phyloP scores from a whole-genome alignment of 2,329 filamentous ascomycete species.

The Knufia fluminis region DNA sequence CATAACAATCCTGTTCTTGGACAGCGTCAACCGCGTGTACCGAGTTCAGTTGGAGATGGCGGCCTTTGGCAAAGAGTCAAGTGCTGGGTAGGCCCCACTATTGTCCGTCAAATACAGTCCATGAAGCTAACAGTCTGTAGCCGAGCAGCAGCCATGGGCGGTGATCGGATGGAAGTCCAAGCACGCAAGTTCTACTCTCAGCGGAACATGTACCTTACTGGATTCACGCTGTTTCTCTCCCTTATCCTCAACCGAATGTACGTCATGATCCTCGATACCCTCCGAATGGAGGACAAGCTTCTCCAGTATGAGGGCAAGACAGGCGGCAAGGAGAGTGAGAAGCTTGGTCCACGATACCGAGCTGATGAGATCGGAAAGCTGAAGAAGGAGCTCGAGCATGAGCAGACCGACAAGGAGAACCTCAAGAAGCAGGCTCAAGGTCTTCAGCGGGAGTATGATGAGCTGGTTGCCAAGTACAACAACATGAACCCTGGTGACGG shows the following conservation, averaged over 20 bases:
- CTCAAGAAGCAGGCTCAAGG: conserved; percentile 89
- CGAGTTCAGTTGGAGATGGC: conserved; percentile 85
- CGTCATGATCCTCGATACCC: conserved; percentile 87
- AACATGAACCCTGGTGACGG: conserved; percentile 34
- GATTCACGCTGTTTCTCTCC: conserved; percentile 97
- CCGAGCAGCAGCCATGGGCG: conserved; percentile 66
- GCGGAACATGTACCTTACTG: conserved; percentile 99
- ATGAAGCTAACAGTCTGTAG: conserved; percentile 10
- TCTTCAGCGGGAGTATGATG: conserved; percentile 74
- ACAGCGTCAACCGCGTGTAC: conserved; percentile 94
- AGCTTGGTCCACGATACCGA: conserved; percentile 62
- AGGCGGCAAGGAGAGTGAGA: conserved; percentile 59
- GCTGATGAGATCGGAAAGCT: conserved; percentile 71
- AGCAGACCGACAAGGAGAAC: conserved; percentile 73
- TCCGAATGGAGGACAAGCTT: conserved; percentile 85
- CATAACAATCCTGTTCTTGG: conserved; percentile 94
- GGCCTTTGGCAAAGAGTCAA: conserved; percentile 55
- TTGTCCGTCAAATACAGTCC: neutral
- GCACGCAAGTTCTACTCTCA: conserved; percentile 99
- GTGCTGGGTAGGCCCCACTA: conserved; percentile 40
- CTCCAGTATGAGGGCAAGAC: conserved; percentile 66
- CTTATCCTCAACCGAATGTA: conserved; percentile 97
- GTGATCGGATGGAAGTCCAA: conserved; percentile 95
- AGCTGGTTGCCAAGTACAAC: conserved; percentile 72
- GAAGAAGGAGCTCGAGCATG: conserved; percentile 57